phyloP scores from a whole-genome alignment of 2,329 filamentous ascomycete species.

The Ophiosphaerella narmari region DNA sequence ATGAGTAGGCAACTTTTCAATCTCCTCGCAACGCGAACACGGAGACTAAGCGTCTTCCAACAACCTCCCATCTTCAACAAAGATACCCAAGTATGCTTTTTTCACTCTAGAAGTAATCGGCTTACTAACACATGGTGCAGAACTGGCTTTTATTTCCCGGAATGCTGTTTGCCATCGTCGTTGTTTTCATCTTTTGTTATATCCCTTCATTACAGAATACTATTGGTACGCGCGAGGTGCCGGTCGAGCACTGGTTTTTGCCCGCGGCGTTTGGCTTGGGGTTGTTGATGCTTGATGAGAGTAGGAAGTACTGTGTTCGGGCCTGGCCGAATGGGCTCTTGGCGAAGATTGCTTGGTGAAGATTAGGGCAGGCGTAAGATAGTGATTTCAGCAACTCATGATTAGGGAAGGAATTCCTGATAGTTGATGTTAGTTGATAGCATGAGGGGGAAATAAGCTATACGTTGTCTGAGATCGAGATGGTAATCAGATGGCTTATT shows the following conservation, averaged over 20 bases:
- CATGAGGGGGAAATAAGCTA: too few species aligned
- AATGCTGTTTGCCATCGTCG: conserved; percentile 69
- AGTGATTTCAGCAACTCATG: too few species aligned
- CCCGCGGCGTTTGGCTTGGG: conserved; percentile 72
- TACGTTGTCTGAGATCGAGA: too few species aligned
- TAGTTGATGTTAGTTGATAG: neutral
- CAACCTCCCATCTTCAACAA: conserved; percentile 70
- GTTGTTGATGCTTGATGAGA: conserved; percentile 69
- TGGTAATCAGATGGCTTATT: too few species aligned
- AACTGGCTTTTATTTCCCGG: conserved; percentile 73
- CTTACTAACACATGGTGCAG: conserved; percentile 35
- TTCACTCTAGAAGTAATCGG: neutral
- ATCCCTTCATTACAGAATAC: conserved; percentile 66
- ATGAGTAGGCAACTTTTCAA: conserved; percentile 71
- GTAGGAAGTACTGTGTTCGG: conserved; percentile 65
- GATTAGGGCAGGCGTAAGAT: neutral
- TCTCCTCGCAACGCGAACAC: conserved; percentile 68
- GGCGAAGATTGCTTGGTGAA: conserved; percentile 67
- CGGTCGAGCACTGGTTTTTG: conserved; percentile 76
- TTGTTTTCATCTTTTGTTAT: conserved; percentile 70
- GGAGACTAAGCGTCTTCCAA: conserved; percentile 67
- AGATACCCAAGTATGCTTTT: conserved; percentile 50
- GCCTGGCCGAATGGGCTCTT: conserved; percentile 62
- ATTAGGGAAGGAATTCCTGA: too few species aligned
- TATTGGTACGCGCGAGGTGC: conserved; percentile 65